Conservation (phyloP, 164 flowering plant genomes). For the Malania oleifera region DNA sequence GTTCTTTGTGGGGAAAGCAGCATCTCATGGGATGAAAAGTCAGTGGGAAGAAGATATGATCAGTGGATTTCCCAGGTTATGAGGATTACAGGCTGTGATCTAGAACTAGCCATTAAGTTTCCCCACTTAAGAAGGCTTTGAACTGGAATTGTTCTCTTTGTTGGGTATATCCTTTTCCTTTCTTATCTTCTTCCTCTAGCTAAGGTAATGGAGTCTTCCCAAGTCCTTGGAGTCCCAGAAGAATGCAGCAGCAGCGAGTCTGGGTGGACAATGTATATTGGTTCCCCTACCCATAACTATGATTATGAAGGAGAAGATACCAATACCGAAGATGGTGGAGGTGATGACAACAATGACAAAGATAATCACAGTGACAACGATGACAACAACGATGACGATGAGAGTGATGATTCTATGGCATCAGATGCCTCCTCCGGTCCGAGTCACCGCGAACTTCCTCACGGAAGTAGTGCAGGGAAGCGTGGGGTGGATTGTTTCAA, state of each 20-base stretch:
- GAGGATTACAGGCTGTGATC: no score
- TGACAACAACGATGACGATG: conserved; percentile 9
- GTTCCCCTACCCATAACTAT: conserved; percentile 15
- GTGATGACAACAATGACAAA: background rate
- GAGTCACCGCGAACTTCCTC: conserved; percentile 15
- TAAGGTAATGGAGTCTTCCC: conserved; percentile 40
- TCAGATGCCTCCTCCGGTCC: conserved; percentile 49
- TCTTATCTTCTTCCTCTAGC: conserved; percentile 4
- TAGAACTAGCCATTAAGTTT: no score
- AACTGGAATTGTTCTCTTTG: conserved; percentile 17
- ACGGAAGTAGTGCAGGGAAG: conserved; percentile 2
- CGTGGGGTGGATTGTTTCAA: background rate
- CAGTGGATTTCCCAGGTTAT: conserved; percentile 10
- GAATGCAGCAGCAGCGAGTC: conserved; percentile 41
- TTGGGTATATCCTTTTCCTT: conserved; percentile 5
- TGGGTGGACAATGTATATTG: conserved; percentile 44
- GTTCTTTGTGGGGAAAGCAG: conserved; percentile 13
- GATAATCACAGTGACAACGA: background rate
- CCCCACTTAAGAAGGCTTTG: background rate
- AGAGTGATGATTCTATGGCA: conserved; percentile 37
- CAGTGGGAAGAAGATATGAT: conserved; percentile 15
- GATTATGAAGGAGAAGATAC: conserved; percentile 3
- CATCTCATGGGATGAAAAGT: conserved; percentile 14
- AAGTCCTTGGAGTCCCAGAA: conserved; percentile 29
- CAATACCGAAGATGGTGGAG: background rate